Evolutionary conservation across 257 asterid genomes (phyloP).

Genomic region (Capsicum pubescens): DNA sequence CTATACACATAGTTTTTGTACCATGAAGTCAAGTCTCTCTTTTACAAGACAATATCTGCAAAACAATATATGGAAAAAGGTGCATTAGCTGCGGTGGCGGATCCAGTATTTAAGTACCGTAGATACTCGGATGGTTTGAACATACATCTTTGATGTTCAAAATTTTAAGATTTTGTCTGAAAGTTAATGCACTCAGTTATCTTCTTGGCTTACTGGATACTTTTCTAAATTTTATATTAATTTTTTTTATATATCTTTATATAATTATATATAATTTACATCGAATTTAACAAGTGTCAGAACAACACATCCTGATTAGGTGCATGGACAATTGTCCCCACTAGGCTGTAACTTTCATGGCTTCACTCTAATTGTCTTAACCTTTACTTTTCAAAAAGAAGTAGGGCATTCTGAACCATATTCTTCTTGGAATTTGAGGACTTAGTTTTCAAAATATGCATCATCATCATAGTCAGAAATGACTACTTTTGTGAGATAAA

Average conservation of each 20-base stretch:
- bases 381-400: conserved; percentile 22
- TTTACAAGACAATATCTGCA: conserved; percentile 63
- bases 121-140: too few species aligned
- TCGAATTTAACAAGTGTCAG: too few species aligned
- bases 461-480: neutral
- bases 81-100: conserved; percentile 16
- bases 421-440: conserved; percentile 4
- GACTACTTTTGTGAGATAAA: neutral
- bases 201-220: too few species aligned
- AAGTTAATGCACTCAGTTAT: too few species aligned
- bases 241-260: too few species aligned
- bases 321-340: conserved; percentile 56
- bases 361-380: conserved; percentile 9
- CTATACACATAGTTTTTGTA: conserved; percentile 41
- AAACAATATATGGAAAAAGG: conserved; percentile 43
- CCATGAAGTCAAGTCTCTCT: conserved; percentile 53
- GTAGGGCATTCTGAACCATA: conserved; percentile 26
- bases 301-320: neutral
- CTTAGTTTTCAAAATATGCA: neutral
- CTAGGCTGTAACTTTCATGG: conserved; percentile 20
- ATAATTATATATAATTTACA: too few species aligned
- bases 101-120: too few species aligned
- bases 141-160: too few species aligned
- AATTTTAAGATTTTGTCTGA: too few species aligned
- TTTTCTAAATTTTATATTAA: too few species aligned